phyloP scores from a whole-genome alignment of 345 rosid genomes.

The Euphorbia pulcherrima region DNA sequence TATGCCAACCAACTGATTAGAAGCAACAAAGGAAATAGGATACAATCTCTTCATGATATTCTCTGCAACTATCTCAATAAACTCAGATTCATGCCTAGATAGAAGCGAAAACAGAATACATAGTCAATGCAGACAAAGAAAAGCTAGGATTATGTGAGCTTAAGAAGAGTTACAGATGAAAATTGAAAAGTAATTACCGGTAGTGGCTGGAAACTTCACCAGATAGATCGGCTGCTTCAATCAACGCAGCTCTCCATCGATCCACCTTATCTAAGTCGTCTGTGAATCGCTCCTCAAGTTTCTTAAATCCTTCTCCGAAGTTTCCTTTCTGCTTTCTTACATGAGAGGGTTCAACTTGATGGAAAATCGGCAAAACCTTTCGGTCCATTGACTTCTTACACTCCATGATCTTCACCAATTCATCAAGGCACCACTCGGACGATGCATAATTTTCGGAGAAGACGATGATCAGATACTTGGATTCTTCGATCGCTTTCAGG shows the following conservation, averaged over 20 bases:
- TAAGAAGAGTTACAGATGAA: background rate
- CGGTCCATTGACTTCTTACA: too few species aligned
- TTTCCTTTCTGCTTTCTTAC: background rate
- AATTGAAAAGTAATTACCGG: background rate
- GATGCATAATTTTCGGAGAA: too few species aligned
- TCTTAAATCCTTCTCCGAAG: background rate
- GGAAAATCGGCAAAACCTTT: too few species aligned
- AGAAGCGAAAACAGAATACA: background rate
- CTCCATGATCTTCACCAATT: too few species aligned
- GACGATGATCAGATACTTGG: too few species aligned
- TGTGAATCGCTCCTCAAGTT: background rate
- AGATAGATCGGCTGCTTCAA: background rate
- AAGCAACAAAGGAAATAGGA: background rate
- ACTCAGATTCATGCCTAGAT: conserved; percentile 11
- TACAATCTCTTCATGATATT: conserved; percentile 14
- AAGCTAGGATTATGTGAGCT: background rate
- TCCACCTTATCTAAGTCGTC: background rate
- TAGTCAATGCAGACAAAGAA: background rate
- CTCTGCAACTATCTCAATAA: conserved; percentile 14
- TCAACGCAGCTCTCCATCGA: background rate
- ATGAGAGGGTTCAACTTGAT: conserved; percentile 5
- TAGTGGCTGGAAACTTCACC: background rate
- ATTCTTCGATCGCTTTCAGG: too few species aligned
- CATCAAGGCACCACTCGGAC: too few species aligned
- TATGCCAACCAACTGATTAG: conserved; percentile 8